Conservation (phyloP, 202 grass and related monocot genomes). For the Panicum virgatum region DNA sequence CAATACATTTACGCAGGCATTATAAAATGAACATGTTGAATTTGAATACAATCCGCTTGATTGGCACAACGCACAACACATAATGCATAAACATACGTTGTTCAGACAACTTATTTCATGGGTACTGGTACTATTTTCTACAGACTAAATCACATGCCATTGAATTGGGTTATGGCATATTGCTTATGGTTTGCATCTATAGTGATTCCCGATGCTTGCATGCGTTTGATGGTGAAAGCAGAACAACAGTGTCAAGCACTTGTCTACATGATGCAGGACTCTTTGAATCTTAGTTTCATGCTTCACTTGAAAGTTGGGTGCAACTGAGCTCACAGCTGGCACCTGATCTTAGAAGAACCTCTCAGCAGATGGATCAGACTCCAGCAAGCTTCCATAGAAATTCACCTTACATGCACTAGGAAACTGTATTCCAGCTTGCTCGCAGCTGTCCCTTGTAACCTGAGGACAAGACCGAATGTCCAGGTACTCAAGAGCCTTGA, state of each 20-base stretch:
- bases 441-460: slow-evolving; percentile 55
- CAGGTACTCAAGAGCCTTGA: slow-evolving; percentile 68
- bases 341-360: slow-evolving; percentile 55
- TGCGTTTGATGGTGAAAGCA: background rate
- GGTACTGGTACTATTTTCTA: background rate
- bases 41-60: background rate
- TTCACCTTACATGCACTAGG: slow-evolving; percentile 70
- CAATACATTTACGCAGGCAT: background rate
- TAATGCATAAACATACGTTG: background rate
- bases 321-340: slow-evolving; percentile 1
- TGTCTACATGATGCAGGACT: background rate
- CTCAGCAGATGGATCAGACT: slow-evolving; percentile 48
- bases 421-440: slow-evolving; percentile 77
- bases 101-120: slow-evolving; percentile 12
- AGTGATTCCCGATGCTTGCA: background rate
- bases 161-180: background rate
- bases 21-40: background rate
- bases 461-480: slow-evolving; percentile 76
- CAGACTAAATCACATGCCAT: background rate
- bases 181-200: background rate
- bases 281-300: background rate
- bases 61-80: background rate
- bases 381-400: slow-evolving; percentile 59
- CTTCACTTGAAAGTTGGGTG: background rate
- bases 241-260: background rate